phyloP scores from a whole-genome alignment of 2,329 filamentous ascomycete genomes.

The Fusarium brevicatenulatum region DNA sequence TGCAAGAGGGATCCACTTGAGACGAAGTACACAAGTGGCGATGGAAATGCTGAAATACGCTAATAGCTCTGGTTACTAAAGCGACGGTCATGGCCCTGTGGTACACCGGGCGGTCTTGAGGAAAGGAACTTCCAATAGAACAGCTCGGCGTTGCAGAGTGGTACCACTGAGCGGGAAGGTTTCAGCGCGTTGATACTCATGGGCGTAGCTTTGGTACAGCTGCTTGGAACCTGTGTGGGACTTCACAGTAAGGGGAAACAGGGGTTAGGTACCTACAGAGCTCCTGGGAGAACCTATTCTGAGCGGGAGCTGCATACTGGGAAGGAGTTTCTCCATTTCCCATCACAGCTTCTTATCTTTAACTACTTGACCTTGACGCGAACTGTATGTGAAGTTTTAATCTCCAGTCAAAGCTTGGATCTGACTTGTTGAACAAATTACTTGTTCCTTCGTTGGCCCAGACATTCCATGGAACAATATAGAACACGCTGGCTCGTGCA shows the following conservation, averaged over 20 bases:
- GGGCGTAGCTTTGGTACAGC: too few species aligned
- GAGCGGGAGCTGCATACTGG: not conserved
- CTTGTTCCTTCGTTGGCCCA: not conserved
- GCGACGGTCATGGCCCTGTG: not conserved
- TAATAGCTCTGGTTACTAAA: not conserved
- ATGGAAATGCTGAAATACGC: too few species aligned
- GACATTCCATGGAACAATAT: not conserved
- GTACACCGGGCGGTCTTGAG: not conserved
- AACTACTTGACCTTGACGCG: fast-evolving
- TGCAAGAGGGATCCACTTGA: not conserved
- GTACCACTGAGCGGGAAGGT: not conserved
- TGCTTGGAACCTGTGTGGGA: not conserved
- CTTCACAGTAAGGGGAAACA: too few species aligned
- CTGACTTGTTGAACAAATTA: not conserved
- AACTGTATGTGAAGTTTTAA: not conserved
- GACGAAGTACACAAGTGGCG: not conserved
- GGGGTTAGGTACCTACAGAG: too few species aligned
- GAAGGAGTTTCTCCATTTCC: too few species aligned
- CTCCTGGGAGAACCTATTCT: not conserved
- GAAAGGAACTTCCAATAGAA: not conserved
- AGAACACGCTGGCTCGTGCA: too few species aligned
- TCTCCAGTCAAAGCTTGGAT: too few species aligned
- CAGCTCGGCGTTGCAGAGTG: too few species aligned
- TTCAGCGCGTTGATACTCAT: not conserved
- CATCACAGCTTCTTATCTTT: too few species aligned